Evolutionary conservation across 108 stramenopile genomes (phyloP).

Genomic region (Cyclotella kingstonii): DNA sequence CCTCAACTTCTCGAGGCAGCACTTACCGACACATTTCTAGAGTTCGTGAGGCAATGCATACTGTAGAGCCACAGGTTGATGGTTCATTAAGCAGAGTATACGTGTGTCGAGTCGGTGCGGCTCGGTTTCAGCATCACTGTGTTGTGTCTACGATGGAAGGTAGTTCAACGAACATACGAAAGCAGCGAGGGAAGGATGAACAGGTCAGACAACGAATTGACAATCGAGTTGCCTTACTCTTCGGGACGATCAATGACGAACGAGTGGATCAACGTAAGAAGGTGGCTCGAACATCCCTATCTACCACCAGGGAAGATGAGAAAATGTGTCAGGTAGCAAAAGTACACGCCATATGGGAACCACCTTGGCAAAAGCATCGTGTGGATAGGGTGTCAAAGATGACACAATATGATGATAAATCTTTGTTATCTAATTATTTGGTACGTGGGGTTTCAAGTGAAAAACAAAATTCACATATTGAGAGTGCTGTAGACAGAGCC

Average conservation of each 20-base stretch:
- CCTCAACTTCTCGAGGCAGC: conserved; percentile 46
- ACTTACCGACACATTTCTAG: conserved; percentile 65
- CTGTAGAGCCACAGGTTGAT: conserved; percentile 70
- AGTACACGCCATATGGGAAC: conserved; percentile 84
- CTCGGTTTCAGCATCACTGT: conserved; percentile 72
- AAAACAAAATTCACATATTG: too few species aligned
- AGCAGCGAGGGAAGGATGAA: conserved; percentile 11
- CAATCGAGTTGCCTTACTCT: conserved; percentile 60
- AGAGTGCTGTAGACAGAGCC: conserved; percentile 42
- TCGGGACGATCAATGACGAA: conserved; percentile 77
- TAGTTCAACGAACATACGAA: conserved; percentile 22
- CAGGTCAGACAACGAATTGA: conserved; percentile 20
- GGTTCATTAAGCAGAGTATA: conserved; percentile 70
- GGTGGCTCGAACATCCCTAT: conserved; percentile 69
- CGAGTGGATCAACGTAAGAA: conserved; percentile 51
- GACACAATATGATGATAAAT: conserved; percentile 28
- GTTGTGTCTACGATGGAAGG: conserved; percentile 7
- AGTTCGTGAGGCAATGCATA: conserved; percentile 62
- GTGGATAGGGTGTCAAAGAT: too few species aligned
- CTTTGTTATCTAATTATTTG: conserved; percentile 23
- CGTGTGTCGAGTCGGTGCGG: conserved; percentile 70
- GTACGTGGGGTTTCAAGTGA: too few species aligned
- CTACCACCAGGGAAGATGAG: conserved; percentile 50
- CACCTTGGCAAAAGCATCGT: conserved; percentile 43
- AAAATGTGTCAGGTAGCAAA: conserved; percentile 81